Conservation (phyloP, 352 stramenopile species). For the Phytophthora uliginosa region DNA sequence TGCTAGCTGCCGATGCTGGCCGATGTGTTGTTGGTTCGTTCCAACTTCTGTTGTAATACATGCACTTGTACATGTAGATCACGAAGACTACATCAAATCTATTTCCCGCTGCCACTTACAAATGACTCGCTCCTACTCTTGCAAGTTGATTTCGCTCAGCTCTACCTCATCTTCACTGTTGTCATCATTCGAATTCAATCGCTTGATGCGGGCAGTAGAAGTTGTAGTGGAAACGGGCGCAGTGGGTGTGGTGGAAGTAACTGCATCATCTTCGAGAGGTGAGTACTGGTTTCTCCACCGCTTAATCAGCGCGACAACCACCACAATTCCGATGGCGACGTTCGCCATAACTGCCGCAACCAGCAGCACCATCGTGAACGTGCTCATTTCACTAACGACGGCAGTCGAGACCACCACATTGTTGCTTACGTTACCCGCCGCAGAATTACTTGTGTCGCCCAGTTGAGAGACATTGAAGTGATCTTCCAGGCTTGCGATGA, state of each 20-base stretch:
- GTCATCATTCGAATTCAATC: constrained; percentile 36
- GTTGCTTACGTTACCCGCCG: constrained; percentile 10
- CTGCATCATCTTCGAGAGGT: constrained; percentile 42
- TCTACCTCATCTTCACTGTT: constrained; percentile 43
- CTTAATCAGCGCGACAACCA: constrained; percentile 53
- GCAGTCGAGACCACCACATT: constrained; percentile 19
- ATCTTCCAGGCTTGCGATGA: constrained; percentile 61
- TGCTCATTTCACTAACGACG: constrained; percentile 29
- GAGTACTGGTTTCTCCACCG: constrained; percentile 71
- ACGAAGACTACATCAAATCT: constrained; percentile 24
- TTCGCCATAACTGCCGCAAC: constrained; percentile 41
- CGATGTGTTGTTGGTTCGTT: constrained; percentile 52
- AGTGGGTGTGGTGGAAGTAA: constrained; percentile 19
- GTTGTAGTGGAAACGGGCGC: constrained; percentile 24
- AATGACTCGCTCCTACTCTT: constrained; percentile 39
- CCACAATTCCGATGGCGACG: constrained; percentile 41
- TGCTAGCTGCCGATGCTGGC: constrained; percentile 41
- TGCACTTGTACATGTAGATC: neutral
- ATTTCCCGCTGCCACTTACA: constrained; percentile 17
- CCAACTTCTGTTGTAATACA: constrained; percentile 27
- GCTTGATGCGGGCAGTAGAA: constrained; percentile 15
- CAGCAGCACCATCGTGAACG: constrained; percentile 51
- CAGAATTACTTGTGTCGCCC: constrained; percentile 14
- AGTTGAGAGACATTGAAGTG: constrained; percentile 56
- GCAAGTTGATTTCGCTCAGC: constrained; percentile 67